Conservation (phyloP, 768 basidiomycete genomes). For the Pleurotus djamor region DNA sequence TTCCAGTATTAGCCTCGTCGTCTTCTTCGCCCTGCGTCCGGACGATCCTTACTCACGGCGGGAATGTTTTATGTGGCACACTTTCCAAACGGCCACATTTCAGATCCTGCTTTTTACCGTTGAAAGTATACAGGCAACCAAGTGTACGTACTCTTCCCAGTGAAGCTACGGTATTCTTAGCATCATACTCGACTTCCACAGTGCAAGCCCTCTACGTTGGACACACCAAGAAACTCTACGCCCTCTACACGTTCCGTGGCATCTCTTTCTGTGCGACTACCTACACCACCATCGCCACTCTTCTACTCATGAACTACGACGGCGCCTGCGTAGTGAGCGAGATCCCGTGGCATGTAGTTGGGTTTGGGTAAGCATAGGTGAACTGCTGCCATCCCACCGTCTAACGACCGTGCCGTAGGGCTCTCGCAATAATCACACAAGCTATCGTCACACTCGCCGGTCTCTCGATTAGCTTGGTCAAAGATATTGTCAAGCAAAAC, state of each 20-base stretch:
- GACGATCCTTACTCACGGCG: neutral
- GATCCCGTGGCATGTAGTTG: constrained; percentile 3
- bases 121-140: constrained; percentile 2
- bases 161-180: neutral
- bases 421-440: constrained; percentile 1
- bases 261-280: neutral
- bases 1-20: neutral
- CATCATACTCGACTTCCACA: neutral
- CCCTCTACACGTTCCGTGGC: neutral
- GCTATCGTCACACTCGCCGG: neutral
- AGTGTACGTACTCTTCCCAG: neutral
- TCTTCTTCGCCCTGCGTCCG: neutral
- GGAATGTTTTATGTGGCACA: neutral
- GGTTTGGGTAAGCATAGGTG: neutral
- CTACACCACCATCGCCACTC: neutral
- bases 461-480: neutral
- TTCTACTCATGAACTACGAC: constrained; percentile 1
- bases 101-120: neutral
- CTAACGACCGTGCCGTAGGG: neutral
- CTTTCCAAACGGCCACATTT: neutral
- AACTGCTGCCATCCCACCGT: neutral
- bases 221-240: neutral
- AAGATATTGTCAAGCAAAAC: neutral
- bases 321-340: neutral
- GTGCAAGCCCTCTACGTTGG: constrained; percentile 1